These are phyloP conservation scores for Ophiorrhiza pumila DNA, from an alignment of 257 asterid species.

Conservation along the genomic window DNA sequence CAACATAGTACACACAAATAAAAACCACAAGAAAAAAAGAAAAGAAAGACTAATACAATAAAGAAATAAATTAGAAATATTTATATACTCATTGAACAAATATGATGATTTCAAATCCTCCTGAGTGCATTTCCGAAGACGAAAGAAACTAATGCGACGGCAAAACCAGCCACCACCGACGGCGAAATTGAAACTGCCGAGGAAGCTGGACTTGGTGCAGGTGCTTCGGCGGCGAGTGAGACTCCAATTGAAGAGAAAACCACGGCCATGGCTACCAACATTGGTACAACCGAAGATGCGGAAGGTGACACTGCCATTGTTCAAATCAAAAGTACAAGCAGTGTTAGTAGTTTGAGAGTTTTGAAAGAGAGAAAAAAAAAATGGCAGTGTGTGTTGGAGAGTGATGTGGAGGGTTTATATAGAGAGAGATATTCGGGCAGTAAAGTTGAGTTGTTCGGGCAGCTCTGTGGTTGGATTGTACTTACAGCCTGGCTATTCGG, in stretches of 20 bases:
- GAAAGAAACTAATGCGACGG: conserved; percentile 32
- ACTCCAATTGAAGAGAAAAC: conserved; percentile 37
- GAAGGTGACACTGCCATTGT: conserved; percentile 38
- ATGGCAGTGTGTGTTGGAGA: too few species aligned
- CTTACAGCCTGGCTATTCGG: neutral
- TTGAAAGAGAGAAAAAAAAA: too few species aligned
- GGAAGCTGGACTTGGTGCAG: conserved; percentile 47
- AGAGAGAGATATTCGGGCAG: neutral
- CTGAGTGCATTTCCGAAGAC: conserved; percentile 41
- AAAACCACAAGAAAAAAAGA: neutral
- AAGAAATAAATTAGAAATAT: neutral
- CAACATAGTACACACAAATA: neutral
- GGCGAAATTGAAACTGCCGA: conserved; percentile 39
- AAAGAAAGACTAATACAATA: neutral
- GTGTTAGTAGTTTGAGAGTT: too few species aligned
- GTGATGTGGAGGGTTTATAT: too few species aligned
- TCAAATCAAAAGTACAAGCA: too few species aligned
- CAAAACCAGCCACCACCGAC: conserved; percentile 32
- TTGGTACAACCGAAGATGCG: conserved; percentile 17
- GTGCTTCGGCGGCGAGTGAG: conserved; percentile 40
- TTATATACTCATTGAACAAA: neutral
- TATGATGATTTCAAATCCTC: conserved; percentile 33
- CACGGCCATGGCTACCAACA: conserved; percentile 18
- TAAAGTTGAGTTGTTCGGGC: neutral
- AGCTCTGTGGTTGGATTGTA: neutral